phyloP scores from a whole-genome alignment of 2,329 filamentous ascomycete genomes.

The Biscogniauxia marginata region DNA sequence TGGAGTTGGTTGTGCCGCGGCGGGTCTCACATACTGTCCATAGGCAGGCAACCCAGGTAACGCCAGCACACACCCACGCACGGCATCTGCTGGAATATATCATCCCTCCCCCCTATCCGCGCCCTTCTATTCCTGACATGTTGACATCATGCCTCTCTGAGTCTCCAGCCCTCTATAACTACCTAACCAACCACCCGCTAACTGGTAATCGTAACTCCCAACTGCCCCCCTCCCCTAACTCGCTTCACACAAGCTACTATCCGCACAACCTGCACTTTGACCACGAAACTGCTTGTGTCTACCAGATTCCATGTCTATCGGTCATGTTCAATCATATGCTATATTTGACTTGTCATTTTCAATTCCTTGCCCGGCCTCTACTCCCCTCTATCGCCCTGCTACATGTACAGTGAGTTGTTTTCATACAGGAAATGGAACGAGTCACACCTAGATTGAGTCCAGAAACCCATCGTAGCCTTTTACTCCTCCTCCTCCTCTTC shows the following conservation, averaged over 20 bases:
- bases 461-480: slow-evolving; percentile 1
- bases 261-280: neutral
- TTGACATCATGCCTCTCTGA: neutral
- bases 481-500: slow-evolving; percentile 67
- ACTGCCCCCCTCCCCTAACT: slow-evolving; percentile 5
- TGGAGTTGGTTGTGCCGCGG: slow-evolving; percentile 10
- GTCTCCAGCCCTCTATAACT: neutral
- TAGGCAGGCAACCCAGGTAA: slow-evolving; percentile 12
- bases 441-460: slow-evolving; percentile 23
- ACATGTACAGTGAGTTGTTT: slow-evolving; percentile 35
- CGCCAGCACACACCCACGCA: slow-evolving; percentile 17
- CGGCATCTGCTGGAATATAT: neutral
- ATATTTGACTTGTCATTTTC: slow-evolving; percentile 1
- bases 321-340: neutral
- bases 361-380: slow-evolving; percentile 12
- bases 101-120: slow-evolving; percentile 1
- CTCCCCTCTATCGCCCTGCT: slow-evolving; percentile 21
- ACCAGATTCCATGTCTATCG: neutral
- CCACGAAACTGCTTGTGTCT: neutral
- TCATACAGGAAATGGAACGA: slow-evolving; percentile 20
- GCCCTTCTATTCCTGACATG: slow-evolving; percentile 5
- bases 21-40: slow-evolving; percentile 3
- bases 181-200: neutral
- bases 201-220: neutral
- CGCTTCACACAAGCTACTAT: neutral